These are phyloP conservation scores for Zasmidium angulare DNA, from an alignment of 2,329 filamentous ascomycete genomes.

Conservation along the genomic window DNA sequence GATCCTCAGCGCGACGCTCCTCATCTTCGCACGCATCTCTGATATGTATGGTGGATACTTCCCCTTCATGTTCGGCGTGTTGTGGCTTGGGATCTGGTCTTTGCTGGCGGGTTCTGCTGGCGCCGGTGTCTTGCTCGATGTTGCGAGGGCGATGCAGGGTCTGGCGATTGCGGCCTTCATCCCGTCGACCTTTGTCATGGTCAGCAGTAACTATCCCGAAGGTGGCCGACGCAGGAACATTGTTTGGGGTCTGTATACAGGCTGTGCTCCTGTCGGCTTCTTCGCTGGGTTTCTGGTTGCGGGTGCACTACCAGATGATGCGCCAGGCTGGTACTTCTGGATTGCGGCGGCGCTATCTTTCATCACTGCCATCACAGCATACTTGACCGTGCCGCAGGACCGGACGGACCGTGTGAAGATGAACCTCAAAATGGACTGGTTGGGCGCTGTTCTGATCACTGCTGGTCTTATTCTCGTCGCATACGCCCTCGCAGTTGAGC, in stretches of 20 bases:
- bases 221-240: conserved; percentile 34
- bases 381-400: conserved; percentile 35
- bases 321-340: conserved; percentile 37
- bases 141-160: conserved; percentile 39
- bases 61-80: conserved; percentile 35
- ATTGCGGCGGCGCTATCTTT: conserved; percentile 31
- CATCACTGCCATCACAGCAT: conserved; percentile 31
- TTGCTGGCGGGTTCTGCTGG: conserved; percentile 34
- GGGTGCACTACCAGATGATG: conserved; percentile 28
- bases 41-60: conserved; percentile 40
- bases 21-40: conserved; percentile 35
- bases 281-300: conserved; percentile 36
- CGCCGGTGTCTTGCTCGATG: conserved; percentile 28
- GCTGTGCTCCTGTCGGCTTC: conserved; percentile 38
- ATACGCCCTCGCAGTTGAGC: conserved; percentile 36
- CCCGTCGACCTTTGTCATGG: conserved; percentile 36
- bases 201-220: conserved; percentile 34
- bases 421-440: conserved; percentile 39
- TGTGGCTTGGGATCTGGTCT: conserved; percentile 38
- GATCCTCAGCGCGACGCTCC: conserved; percentile 34
- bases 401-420: conserved; percentile 31
- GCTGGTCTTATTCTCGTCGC: conserved; percentile 35
- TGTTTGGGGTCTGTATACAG: conserved; percentile 37
- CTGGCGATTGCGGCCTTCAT: conserved; percentile 38
- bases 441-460: conserved; percentile 35